Evolutionary conservation across 345 rosid species (phyloP).

Genomic region (Gossypium stocksii): DNA sequence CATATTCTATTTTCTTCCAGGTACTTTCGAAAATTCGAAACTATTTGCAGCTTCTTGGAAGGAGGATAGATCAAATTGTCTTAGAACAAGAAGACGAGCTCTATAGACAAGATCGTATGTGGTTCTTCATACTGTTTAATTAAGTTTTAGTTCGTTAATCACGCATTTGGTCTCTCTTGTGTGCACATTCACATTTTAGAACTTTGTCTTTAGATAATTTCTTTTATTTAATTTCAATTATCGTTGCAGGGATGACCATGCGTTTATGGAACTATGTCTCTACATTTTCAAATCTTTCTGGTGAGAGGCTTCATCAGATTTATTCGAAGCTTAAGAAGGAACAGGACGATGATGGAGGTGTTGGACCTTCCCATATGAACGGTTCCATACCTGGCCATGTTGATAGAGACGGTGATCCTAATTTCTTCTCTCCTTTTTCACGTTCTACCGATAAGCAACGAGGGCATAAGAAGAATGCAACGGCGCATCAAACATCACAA

Average conservation of each 20-base stretch:
- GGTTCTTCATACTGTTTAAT: background rate
- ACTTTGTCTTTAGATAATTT: background rate
- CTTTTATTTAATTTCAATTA: background rate
- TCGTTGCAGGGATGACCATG: conserved; percentile 69
- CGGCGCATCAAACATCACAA: conserved; percentile 44
- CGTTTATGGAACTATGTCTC: conserved; percentile 97
- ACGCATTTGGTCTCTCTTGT: background rate
- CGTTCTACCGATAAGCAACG: conserved; percentile 47
- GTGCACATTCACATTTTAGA: background rate
- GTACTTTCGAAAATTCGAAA: conserved; percentile 91
- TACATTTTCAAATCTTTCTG: conserved; percentile 84
- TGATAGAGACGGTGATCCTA: conserved; percentile 42
- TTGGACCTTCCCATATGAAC: conserved; percentile 64
- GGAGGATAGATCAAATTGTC: conserved; percentile 78
- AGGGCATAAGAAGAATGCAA: conserved; percentile 46
- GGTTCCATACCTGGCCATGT: conserved; percentile 39
- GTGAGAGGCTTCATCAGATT: conserved; percentile 81
- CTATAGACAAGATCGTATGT: conserved; percentile 87
- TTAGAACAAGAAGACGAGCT: conserved; percentile 58
- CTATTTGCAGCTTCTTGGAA: conserved; percentile 85
- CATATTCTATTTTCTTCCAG: conserved; percentile 32
- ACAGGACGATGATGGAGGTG: conserved; percentile 67
- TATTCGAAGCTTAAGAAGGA: conserved; percentile 87
- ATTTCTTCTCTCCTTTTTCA: conserved; percentile 34
- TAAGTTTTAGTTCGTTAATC: background rate